Evolutionary conservation across 1,284 basidiomycete genomes (phyloP).

Genomic region (Ganoderma lingzhi): DNA sequence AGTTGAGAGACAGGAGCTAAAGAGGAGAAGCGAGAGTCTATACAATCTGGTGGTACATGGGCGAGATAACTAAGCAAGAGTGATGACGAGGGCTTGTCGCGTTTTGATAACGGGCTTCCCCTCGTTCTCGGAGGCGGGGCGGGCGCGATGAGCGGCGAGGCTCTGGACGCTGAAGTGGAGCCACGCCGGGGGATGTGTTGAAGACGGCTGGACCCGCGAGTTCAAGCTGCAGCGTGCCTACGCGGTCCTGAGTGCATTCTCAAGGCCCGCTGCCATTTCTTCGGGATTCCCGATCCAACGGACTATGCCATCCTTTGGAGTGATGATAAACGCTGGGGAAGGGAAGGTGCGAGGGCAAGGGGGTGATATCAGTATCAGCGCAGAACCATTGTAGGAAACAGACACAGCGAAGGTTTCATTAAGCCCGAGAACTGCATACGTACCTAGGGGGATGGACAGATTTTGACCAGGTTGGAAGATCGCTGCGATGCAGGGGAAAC

Average conservation of each 20-base stretch:
- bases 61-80: neutral
- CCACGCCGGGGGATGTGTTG: neutral
- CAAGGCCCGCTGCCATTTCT: conserved; percentile 41
- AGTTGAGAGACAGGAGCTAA: conserved; percentile 6
- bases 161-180: neutral
- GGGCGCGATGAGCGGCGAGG: neutral
- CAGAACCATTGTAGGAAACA: conserved; percentile 1
- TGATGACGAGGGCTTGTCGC: neutral
- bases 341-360: conserved; percentile 5
- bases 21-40: neutral
- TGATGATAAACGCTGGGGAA: conserved; percentile 42
- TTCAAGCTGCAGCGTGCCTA: conserved; percentile 12
- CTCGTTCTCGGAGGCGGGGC: neutral
- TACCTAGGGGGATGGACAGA: conserved; percentile 43
- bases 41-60: neutral
- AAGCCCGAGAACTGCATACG: conserved; percentile 25
- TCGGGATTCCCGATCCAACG: conserved; percentile 45
- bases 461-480: conserved; percentile 43
- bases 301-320: conserved; percentile 40
- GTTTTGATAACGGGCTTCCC: neutral
- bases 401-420: conserved; percentile 26
- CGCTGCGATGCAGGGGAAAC: conserved; percentile 31
- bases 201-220: conserved; percentile 5
- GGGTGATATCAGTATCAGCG: conserved; percentile 8
- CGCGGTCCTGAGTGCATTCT: conserved; percentile 30